Conservation (phyloP, 2,329 filamentous ascomycete genomes). For the Claviceps humidiphila region DNA sequence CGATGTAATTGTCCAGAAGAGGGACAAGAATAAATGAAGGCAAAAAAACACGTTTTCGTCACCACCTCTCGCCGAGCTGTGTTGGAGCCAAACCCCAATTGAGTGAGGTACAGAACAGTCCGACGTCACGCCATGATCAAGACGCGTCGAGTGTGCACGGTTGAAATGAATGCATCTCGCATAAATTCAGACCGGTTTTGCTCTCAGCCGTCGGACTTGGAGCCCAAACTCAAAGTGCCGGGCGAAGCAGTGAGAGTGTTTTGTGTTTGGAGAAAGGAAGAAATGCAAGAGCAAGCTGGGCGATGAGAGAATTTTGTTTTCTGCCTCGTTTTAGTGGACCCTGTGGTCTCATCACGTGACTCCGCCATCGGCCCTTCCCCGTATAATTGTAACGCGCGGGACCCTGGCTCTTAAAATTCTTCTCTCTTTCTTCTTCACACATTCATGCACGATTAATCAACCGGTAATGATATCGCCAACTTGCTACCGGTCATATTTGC, state of each 20-base stretch:
- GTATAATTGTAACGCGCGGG: not conserved
- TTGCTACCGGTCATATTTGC: constrained; percentile 47
- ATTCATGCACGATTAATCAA: constrained; percentile 47
- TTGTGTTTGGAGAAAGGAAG: constrained; percentile 2
- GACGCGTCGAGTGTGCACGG: not conserved
- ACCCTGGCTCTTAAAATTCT: not conserved
- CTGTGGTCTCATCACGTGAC: constrained; percentile 13
- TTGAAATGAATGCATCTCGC: not conserved
- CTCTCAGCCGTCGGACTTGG: not conserved
- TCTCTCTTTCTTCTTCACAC: constrained; percentile 17
- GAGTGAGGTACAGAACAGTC: not conserved
- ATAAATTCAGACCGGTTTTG: not conserved
- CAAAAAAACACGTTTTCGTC: not conserved
- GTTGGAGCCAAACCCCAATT: not conserved
- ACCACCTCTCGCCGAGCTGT: not conserved
- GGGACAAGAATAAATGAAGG: not conserved
- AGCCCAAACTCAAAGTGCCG: not conserved
- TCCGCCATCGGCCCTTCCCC: not conserved
- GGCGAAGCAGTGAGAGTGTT: not conserved
- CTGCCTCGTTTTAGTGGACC: not conserved
- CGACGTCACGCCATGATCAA: not conserved
- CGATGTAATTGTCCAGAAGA: not conserved
- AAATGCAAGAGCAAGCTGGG: not conserved
- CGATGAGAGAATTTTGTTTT: not conserved
- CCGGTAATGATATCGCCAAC: constrained; percentile 35